A percentile compares a stretch with the other conserved stretches of the same genome.
Evolutionary conservation across 345 rosid genomes (phyloP).

Genomic region (Arabis alpina): DNA sequence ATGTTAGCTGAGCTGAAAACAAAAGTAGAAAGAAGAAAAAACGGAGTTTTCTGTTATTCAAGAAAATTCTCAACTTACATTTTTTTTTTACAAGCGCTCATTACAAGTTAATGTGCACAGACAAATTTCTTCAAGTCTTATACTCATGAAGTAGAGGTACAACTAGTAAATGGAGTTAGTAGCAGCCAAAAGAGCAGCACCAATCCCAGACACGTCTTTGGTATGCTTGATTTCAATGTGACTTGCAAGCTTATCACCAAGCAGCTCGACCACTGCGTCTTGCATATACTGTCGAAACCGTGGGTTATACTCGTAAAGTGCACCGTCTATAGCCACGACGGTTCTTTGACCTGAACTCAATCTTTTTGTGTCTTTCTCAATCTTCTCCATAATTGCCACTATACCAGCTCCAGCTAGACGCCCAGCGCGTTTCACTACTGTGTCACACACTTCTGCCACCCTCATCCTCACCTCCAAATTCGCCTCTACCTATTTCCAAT

Average conservation of each 20-base stretch:
- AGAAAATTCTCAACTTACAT: too few species aligned
- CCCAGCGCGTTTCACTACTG: constrained; percentile 72
- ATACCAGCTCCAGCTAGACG: constrained; percentile 90
- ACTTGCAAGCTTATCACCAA: constrained; percentile 57
- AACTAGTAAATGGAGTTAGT: constrained; percentile 64
- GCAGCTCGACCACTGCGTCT: constrained; percentile 67
- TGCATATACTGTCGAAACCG: constrained; percentile 67
- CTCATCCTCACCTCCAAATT: constrained; percentile 51
- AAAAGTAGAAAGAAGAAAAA: too few species aligned
- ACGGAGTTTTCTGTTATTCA: too few species aligned
- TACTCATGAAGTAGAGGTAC: constrained; percentile 1
- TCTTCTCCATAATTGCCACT: constrained; percentile 81
- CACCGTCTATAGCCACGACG: constrained; percentile 94
- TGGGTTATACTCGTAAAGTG: constrained; percentile 71
- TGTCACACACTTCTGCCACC: constrained; percentile 63
- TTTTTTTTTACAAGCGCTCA: too few species aligned
- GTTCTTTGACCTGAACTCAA: constrained; percentile 59
- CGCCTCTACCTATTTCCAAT: constrained; percentile 54
- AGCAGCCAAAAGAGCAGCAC: constrained; percentile 90
- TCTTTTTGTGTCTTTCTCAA: constrained; percentile 69
- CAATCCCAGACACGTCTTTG: constrained; percentile 88
- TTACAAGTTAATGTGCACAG: constrained; percentile 10
- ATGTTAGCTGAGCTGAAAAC: too few species aligned
- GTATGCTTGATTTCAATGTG: constrained; percentile 67
- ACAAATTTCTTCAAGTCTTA: neutral